Evolutionary conservation across 768 basidiomycete genomes (phyloP).

Genomic region (Amanita rubescens): DNA sequence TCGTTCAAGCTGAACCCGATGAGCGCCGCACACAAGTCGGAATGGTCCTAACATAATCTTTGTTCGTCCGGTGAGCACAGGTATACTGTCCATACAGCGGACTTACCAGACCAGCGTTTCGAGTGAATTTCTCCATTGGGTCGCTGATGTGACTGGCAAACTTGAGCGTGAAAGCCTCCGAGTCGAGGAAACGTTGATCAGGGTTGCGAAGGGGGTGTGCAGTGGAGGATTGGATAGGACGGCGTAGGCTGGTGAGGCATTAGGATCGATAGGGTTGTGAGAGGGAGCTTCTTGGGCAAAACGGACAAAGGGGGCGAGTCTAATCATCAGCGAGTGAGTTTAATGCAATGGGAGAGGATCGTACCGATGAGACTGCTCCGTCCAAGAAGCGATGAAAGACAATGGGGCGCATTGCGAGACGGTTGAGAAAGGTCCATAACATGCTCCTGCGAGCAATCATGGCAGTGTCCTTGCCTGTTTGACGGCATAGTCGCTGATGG

Average conservation of each 20-base stretch:
- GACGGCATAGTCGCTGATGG: slow-evolving; percentile 88
- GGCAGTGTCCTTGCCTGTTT: slow-evolving; percentile 89
- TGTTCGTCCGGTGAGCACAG: no score
- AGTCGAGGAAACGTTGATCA: slow-evolving; percentile 93
- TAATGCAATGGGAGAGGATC: slow-evolving; percentile 17
- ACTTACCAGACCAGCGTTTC: slow-evolving; percentile 86
- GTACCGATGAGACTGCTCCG: slow-evolving; percentile 92
- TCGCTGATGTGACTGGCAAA: slow-evolving; percentile 89
- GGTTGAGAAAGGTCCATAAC: slow-evolving; percentile 91
- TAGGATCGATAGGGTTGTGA: slow-evolving; percentile 84
- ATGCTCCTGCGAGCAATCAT: slow-evolving; percentile 91
- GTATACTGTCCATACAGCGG: slow-evolving; percentile 7
- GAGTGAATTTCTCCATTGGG: slow-evolving; percentile 94
- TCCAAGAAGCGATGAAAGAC: slow-evolving; percentile 95
- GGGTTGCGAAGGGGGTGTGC: slow-evolving; percentile 86
- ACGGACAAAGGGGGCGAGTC: slow-evolving; percentile 88
- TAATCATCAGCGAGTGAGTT: slow-evolving; percentile 22
- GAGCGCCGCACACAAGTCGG: slow-evolving; percentile 84
- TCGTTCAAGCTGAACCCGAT: slow-evolving; percentile 96
- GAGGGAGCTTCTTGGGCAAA: slow-evolving; percentile 97
- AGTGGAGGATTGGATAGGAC: slow-evolving; percentile 89
- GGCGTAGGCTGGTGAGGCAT: slow-evolving; percentile 64
- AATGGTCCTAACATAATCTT: slow-evolving; percentile 86
- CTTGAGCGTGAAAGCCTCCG: slow-evolving; percentile 92
- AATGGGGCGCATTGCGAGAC: slow-evolving; percentile 87